phyloP scores from a whole-genome alignment of 441 rosid species.

The Rhodomyrtus psidioides region DNA sequence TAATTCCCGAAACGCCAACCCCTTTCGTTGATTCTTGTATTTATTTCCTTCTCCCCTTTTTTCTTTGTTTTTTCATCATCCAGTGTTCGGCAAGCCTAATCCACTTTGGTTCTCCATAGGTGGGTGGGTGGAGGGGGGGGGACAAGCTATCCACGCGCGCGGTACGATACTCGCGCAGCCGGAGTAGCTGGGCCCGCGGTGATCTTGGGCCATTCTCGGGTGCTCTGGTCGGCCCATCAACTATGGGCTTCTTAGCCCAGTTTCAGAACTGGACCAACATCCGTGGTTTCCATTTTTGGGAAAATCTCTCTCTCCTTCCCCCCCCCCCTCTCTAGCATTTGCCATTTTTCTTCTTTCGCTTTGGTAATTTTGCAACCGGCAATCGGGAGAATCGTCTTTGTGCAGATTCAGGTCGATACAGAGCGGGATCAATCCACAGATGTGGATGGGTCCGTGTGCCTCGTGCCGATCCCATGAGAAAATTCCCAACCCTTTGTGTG shows the following conservation, averaged over 20 bases:
- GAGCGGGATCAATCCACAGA: no score
- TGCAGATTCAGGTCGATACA: no score
- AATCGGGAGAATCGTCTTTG: neutral
- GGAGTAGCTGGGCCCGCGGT: neutral
- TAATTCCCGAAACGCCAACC: neutral
- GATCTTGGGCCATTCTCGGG: neutral
- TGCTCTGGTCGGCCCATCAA: neutral
- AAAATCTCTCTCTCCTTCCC: no score
- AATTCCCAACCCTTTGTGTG: neutral
- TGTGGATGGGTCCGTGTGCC: neutral
- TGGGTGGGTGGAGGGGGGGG: neutral
- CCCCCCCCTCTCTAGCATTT: neutral
- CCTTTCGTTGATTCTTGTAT: neutral
- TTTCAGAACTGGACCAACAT: neutral
- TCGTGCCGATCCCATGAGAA: rapidly evolving
- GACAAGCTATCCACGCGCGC: neutral
- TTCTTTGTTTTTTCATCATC: neutral
- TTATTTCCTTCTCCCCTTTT: neutral
- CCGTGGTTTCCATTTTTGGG: neutral
- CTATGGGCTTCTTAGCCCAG: neutral
- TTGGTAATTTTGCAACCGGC: rapidly evolving
- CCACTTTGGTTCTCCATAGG: neutral
- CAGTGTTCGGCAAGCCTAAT: neutral
- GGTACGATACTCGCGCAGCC: neutral
- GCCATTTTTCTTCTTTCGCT: neutral